Evolutionary conservation across 202 grass and related monocot species (phyloP).

Genomic region (Setaria viridis): DNA sequence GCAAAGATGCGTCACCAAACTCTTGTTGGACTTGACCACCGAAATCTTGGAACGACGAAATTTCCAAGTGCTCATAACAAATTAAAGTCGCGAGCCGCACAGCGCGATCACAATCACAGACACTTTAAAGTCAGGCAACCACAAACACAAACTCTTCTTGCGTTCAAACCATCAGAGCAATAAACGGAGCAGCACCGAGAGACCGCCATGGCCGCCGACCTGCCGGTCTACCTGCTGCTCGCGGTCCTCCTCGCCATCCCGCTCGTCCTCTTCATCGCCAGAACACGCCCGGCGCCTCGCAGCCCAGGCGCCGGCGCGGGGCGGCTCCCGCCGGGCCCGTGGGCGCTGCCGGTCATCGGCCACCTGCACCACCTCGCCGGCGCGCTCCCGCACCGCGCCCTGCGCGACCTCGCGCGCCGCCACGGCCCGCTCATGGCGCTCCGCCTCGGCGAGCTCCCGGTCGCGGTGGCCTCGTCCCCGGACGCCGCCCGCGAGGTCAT

Average conservation of each 20-base stretch:
- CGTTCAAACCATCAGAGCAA: not conserved
- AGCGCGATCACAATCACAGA: not conserved
- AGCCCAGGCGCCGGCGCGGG: not conserved
- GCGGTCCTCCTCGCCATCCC: not conserved
- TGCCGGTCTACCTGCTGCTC: not conserved
- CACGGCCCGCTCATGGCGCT: conserved; percentile 66
- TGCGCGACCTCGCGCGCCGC: conserved; percentile 44
- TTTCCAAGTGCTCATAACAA: not conserved
- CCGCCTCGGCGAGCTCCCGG: conserved; percentile 48
- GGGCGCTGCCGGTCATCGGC: conserved; percentile 48
- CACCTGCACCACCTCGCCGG: conserved; percentile 57
- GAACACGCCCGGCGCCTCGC: not conserved
- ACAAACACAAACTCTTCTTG: not conserved
- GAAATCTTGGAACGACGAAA: not conserved
- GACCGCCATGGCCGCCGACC: not conserved
- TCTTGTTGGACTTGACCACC: not conserved
- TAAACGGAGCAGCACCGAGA: not conserved
- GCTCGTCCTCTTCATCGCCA: not conserved
- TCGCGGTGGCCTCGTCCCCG: conserved; percentile 52
- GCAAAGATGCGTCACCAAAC: not conserved
- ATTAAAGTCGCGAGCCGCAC: not conserved
- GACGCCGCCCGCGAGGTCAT: conserved; percentile 58
- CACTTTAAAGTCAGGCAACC: not conserved
- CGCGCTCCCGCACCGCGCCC: conserved; percentile 46
- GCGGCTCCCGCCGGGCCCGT: conserved; percentile 22